Conservation (phyloP, 345 rosid genomes). For the Acer campestre region DNA sequence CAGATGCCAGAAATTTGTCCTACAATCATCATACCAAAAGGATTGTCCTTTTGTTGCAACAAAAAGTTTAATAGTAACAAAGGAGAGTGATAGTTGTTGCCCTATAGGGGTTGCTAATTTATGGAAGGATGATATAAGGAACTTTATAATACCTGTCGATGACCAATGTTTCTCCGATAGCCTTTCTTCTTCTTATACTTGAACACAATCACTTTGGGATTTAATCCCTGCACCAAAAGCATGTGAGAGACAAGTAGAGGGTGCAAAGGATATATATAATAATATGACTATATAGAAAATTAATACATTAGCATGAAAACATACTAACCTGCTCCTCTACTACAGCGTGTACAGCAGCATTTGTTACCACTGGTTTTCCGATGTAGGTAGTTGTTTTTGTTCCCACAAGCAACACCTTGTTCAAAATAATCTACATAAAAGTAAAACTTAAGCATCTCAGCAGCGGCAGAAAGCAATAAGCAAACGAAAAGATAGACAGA, state of each 20-base stretch:
- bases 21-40: not conserved
- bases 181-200: slow-evolving; percentile 95
- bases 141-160: slow-evolving; percentile 71
- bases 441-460: slow-evolving; percentile 13
- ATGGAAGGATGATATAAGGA: not conserved
- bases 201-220: slow-evolving; percentile 82
- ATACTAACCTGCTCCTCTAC: slow-evolving; percentile 82
- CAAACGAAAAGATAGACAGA: not conserved
- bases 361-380: slow-evolving; percentile 89
- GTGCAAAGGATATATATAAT: not conserved
- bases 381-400: slow-evolving; percentile 80
- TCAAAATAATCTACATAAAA: slow-evolving; percentile 62
- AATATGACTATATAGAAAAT: not conserved
- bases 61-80: not conserved
- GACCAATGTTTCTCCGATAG: slow-evolving; percentile 95
- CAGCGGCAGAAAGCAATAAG: not conserved
- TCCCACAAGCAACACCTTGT: slow-evolving; percentile 96
- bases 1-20: not conserved
- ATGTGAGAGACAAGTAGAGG: not conserved
- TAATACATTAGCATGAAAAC: not conserved
- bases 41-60: not conserved
- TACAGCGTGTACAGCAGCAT: slow-evolving; percentile 93
- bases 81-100: too few species aligned
- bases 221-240: slow-evolving; percentile 59
- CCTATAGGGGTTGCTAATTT: not conserved